A percentile compares a stretch with the other conserved stretches of the same genome.
Evolutionary conservation across 139 green algal genomes (phyloP).

Genomic region (Closterium sp.): DNA sequence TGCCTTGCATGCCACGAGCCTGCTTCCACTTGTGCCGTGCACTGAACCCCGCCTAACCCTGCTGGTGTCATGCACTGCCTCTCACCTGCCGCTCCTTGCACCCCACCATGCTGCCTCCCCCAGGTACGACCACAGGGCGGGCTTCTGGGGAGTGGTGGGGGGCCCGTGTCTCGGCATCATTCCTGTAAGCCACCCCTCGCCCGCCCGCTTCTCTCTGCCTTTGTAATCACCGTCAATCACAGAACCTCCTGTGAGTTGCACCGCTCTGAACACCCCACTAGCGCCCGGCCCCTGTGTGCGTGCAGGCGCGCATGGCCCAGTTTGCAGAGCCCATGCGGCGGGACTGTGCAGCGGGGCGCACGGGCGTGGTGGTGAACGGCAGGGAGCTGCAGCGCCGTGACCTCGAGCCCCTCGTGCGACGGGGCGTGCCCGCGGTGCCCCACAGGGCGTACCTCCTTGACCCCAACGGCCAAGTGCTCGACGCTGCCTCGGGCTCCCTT

Average conservation of each 20-base stretch:
- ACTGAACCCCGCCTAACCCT: too few species aligned
- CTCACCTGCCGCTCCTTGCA: background rate
- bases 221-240: too few species aligned
- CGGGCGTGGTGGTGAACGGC: constrained; percentile 24
- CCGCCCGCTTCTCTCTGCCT: background rate
- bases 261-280: too few species aligned
- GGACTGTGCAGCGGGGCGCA: background rate
- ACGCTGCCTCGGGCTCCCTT: background rate
- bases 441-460: constrained; percentile 11
- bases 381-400: constrained; percentile 31
- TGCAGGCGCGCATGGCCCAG: background rate
- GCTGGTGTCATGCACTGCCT: background rate
- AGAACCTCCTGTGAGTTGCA: background rate
- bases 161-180: constrained; percentile 38
- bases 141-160: constrained; percentile 38
- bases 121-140: constrained; percentile 31
- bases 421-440: background rate
- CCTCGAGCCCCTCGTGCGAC: background rate
- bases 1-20: too few species aligned
- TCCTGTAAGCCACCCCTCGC: constrained; percentile 3
- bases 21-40: too few species aligned
- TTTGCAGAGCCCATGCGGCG: background rate
- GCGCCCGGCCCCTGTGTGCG: background rate
- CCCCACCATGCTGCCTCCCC: background rate
- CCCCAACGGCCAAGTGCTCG: constrained; percentile 1